phyloP scores from a whole-genome alignment of 139 green algal genomes.

The Nannochloris sp. region DNA sequence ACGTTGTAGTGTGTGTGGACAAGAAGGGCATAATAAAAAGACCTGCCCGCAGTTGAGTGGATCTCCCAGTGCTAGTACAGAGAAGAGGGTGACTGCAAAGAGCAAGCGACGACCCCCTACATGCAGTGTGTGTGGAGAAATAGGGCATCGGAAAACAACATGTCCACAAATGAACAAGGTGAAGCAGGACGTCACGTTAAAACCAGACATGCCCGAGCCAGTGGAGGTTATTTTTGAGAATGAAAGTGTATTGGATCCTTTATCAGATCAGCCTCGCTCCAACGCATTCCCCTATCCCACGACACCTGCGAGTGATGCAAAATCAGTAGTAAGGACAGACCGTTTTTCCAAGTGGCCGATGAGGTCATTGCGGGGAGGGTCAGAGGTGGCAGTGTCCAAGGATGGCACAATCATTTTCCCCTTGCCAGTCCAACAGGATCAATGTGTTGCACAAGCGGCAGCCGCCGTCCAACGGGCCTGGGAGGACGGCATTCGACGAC shows the following conservation, averaged over 20 bases:
- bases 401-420: constrained; percentile 21
- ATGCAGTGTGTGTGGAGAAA: constrained; percentile 22
- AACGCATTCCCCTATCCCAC: too few relatives aligned
- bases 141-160: constrained; percentile 18
- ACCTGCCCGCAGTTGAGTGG: constrained; percentile 11
- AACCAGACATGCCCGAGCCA: background rate
- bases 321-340: too few relatives aligned
- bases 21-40: constrained; percentile 23
- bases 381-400: background rate
- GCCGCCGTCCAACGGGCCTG: constrained; percentile 50
- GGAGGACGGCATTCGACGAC: constrained; percentile 41
- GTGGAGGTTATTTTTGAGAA: background rate
- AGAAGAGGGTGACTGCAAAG: background rate
- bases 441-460: constrained; percentile 35
- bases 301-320: background rate
- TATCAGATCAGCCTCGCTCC: background rate
- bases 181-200: background rate
- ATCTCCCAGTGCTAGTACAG: background rate
- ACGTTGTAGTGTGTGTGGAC: constrained; percentile 25
- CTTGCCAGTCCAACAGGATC: constrained; percentile 12
- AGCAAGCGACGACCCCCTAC: constrained; percentile 13
- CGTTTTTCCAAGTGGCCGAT: background rate
- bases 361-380: background rate
- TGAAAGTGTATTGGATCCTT: background rate
- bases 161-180: constrained; percentile 9